phyloP scores from a whole-genome alignment of 148 eudicot species.

The Arbutus unedo region DNA sequence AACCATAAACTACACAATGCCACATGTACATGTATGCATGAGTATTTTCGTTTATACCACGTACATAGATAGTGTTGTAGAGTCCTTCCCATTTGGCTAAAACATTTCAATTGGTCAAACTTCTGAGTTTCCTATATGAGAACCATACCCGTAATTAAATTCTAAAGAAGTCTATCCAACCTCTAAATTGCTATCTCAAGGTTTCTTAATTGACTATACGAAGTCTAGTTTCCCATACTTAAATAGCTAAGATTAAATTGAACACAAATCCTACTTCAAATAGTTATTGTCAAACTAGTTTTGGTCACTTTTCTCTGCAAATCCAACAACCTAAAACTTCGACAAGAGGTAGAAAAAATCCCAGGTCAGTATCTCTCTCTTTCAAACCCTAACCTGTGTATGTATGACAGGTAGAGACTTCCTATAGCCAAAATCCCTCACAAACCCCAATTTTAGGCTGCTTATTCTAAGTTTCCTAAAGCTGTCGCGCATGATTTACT shows the following conservation, averaged over 20 bases:
- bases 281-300: background rate
- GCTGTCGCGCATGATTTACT: background rate
- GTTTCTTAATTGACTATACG: background rate
- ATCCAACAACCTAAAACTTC: background rate
- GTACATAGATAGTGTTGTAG: background rate
- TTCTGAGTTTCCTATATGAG: background rate
- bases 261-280: background rate
- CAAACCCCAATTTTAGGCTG: background rate
- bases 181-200: background rate
- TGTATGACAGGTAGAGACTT: background rate
- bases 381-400: background rate
- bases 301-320: background rate
- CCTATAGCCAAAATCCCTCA: background rate
- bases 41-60: background rate
- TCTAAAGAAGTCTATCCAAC: background rate
- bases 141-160: background rate
- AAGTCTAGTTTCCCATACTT: background rate
- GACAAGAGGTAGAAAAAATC: background rate
- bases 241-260: background rate
- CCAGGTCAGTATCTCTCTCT: background rate
- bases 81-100: background rate
- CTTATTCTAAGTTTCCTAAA: background rate
- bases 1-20: background rate
- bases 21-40: background rate
- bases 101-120: background rate